phyloP scores from a whole-genome alignment of 2,329 filamentous ascomycete genomes.

The Colletotrichum chrysophilum region DNA sequence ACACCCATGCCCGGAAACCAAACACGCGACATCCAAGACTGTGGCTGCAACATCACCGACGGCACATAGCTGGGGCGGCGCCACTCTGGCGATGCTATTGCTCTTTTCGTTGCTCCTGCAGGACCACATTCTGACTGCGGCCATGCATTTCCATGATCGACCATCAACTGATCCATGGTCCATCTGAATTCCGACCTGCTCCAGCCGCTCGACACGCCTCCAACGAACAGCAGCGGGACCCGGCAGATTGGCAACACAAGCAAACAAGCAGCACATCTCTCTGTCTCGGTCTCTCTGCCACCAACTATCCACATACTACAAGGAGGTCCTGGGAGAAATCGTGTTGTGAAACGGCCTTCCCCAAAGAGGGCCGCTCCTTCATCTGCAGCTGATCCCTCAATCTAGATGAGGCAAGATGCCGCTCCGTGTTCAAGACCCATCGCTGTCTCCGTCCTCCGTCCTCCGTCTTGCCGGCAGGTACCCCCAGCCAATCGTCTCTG shows the following conservation, averaged over 20 bases:
- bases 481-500: not conserved
- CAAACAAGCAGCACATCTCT: not conserved
- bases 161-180: not conserved
- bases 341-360: slow-evolving; percentile 7
- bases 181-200: not conserved
- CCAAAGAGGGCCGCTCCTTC: not conserved
- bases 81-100: not conserved
- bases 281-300: not conserved
- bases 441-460: not conserved
- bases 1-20: not conserved
- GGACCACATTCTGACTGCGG: not conserved
- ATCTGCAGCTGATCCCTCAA: slow-evolving; percentile 17
- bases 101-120: not conserved
- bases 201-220: slow-evolving; percentile 7
- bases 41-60: not conserved
- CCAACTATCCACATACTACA: not conserved
- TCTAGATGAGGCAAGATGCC: slow-evolving; percentile 19
- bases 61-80: not conserved
- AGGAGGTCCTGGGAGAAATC: not conserved
- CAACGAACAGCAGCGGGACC: not conserved
- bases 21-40: not conserved
- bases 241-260: slow-evolving; percentile 6
- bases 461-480: not conserved
- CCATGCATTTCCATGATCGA: not conserved
- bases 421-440: slow-evolving; percentile 7